Evolutionary conservation across 257 asterid species (phyloP), one percentile per base, ranked within the genome.

Genomic region (Petunia secreta): DNA sequence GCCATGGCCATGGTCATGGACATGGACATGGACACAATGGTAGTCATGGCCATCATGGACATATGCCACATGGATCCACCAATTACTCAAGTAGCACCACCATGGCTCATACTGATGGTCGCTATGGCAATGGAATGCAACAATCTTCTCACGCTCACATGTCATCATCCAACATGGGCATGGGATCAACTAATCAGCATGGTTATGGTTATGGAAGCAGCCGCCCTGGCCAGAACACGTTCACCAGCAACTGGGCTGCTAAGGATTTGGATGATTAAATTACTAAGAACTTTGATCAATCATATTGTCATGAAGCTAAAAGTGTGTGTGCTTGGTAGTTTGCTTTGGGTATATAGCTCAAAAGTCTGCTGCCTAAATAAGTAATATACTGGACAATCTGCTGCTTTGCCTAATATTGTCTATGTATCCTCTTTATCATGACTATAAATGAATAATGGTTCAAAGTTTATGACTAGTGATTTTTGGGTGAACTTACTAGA

Each of bases 111-210:
- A 40, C n/a, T 58, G 80, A 54, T 53, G 77, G 68, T 43, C 34
- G 39, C 15, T 53, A 67, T 59, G 79, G 79, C 11, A 73, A 63
- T 68, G 53, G 75, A 0, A 68, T 44, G 57, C 54, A 44, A 10
- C 75, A 43, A 68, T 68, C 75, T 7, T 66, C 75, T 37, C 75
- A 40, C 0, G 75, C 75, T 40, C 57, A 68, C 44, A 68, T 68
- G 75, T 44, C 50, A 4, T 68, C 75, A n/a, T 8, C 57, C n/a
- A n/a, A n/a, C 40, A 68, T 44, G 75, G 6, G 15, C 75, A 68
- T 16, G 75, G 75, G 75, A 44, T 7, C n/a, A n/a, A n/a, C n/a
- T n/a, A n/a, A n/a, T n/a, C n/a, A n/a, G n/a, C n/a, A n/a, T n/a
- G n/a, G 55, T 46, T 54, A 65, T 52, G 77, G 38, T n/a, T 55